Conservation (phyloP, 1,284 basidiomycete genomes). For the Leccinum solheimii region DNA sequence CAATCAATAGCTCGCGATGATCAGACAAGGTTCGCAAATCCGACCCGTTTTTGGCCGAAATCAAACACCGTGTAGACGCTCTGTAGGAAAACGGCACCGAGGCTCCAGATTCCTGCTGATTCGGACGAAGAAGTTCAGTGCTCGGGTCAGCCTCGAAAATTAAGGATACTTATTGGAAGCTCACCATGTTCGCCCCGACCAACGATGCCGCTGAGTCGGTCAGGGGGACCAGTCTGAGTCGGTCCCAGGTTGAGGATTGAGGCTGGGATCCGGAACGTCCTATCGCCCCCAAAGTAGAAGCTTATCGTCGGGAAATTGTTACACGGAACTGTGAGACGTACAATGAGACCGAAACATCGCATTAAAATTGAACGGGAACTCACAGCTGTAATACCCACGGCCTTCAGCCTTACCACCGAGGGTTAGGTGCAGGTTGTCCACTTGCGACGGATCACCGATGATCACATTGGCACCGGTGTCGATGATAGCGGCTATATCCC, state of each 20-base stretch:
- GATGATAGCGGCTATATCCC: background rate
- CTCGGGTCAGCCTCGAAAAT: background rate
- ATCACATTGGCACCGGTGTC: background rate
- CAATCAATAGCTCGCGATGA: background rate
- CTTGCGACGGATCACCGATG: background rate
- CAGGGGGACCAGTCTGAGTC: background rate
- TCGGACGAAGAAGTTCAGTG: background rate
- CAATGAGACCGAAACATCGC: background rate
- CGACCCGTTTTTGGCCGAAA: background rate
- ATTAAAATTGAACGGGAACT: background rate
- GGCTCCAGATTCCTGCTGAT: background rate
- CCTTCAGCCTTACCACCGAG: background rate
- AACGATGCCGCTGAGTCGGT: background rate
- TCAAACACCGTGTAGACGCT: background rate
- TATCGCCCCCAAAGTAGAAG: background rate
- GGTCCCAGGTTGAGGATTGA: background rate
- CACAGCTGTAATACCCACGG: background rate
- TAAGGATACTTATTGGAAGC: background rate
- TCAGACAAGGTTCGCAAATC: background rate
- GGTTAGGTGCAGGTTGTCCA: background rate
- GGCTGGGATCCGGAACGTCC: background rate
- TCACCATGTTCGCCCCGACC: background rate
- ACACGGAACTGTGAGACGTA: background rate
- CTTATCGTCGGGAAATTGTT: background rate
- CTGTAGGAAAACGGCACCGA: background rate